Evolutionary conservation across 306 rosid genomes (phyloP).

Genomic region (Cyclanthera cordifolia): DNA sequence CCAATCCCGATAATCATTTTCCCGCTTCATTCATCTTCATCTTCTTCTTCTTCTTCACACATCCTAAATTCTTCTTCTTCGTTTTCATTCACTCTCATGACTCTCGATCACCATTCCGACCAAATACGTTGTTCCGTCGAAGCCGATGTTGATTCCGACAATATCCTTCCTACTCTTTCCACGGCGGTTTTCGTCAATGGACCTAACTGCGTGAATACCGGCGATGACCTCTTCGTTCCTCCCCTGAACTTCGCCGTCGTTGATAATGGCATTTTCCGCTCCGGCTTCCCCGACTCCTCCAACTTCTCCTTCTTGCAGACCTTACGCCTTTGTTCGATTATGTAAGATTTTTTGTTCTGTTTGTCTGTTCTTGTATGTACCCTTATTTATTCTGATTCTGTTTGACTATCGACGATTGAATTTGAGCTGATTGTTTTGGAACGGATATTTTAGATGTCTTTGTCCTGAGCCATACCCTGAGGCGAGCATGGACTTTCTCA

Average conservation of each 20-base stretch:
- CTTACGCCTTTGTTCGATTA: constrained; percentile 78
- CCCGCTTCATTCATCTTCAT: constrained; percentile 8
- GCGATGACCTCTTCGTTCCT: constrained; percentile 56
- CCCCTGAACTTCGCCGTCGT: constrained; percentile 91
- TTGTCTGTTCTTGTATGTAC: background rate
- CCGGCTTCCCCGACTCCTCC: constrained; percentile 79
- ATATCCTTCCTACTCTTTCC: constrained; percentile 6
- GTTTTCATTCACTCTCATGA: constrained; percentile 30
- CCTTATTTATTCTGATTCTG: background rate
- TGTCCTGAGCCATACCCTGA: constrained; percentile 94
- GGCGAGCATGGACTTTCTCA: constrained; percentile 70
- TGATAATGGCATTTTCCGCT: constrained; percentile 89
- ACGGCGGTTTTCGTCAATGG: background rate
- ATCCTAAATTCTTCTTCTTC: background rate
- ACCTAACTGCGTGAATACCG: constrained; percentile 17
- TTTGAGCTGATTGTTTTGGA: constrained; percentile 8
- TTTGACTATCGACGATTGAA: background rate
- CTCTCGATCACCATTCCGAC: constrained; percentile 24
- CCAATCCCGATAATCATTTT: constrained; percentile 16
- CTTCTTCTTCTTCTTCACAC: background rate
- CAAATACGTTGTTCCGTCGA: constrained; percentile 43
- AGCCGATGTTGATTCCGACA: constrained; percentile 5
- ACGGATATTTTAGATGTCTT: constrained; percentile 45
- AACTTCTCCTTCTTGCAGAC: constrained; percentile 81
- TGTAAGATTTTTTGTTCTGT: constrained; percentile 27